These are phyloP conservation scores for Terfezia boudieri DNA, from an alignment of 495 filamentous ascomycete genomes.

Conservation along the genomic window DNA sequence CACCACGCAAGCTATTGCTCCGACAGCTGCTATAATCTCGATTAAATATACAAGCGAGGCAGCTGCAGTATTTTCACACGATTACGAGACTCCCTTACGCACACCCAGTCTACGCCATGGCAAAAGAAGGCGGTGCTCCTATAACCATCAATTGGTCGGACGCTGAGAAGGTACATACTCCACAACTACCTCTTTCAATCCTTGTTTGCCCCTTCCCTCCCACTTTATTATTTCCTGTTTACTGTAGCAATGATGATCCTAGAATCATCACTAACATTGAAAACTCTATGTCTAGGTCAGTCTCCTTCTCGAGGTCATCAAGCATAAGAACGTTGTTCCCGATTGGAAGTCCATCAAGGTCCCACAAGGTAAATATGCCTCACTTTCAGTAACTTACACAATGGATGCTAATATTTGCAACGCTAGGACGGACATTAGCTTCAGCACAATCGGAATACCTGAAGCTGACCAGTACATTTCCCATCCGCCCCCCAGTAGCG, in stretches of 20 bases:
- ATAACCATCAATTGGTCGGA: slow-evolving; percentile 10
- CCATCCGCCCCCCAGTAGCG: background rate
- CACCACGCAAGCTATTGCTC: slow-evolving; percentile 1
- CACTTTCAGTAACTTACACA: slow-evolving; percentile 1
- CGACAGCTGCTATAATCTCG: slow-evolving; percentile 4
- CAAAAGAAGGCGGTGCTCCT: background rate
- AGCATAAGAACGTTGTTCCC: slow-evolving; percentile 10
- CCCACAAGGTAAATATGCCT: slow-evolving; percentile 10
- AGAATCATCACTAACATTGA: background rate
- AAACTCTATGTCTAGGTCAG: slow-evolving; percentile 3
- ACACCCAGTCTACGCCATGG: background rate
- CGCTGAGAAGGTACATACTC: slow-evolving; percentile 12
- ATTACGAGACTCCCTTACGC: slow-evolving; percentile 6
- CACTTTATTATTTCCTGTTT: slow-evolving; percentile 1
- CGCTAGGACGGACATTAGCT: slow-evolving; percentile 2
- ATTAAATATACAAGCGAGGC: slow-evolving; percentile 8
- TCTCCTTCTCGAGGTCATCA: slow-evolving; percentile 13
- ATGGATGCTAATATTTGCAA: slow-evolving; percentile 1
- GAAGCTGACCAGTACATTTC: slow-evolving; percentile 3
- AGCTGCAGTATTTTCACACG: slow-evolving; percentile 1
- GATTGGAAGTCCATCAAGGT: slow-evolving; percentile 16
- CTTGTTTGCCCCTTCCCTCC: background rate
- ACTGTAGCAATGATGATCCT: background rate
- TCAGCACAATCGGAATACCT: slow-evolving; percentile 5
- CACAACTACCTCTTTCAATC: slow-evolving; percentile 1